Percentiles rank a stretch among this genome's conserved stretches.
phyloP scores from a whole-genome alignment of 2,329 filamentous ascomycete species.

The Zasmidium citrigriseum region DNA sequence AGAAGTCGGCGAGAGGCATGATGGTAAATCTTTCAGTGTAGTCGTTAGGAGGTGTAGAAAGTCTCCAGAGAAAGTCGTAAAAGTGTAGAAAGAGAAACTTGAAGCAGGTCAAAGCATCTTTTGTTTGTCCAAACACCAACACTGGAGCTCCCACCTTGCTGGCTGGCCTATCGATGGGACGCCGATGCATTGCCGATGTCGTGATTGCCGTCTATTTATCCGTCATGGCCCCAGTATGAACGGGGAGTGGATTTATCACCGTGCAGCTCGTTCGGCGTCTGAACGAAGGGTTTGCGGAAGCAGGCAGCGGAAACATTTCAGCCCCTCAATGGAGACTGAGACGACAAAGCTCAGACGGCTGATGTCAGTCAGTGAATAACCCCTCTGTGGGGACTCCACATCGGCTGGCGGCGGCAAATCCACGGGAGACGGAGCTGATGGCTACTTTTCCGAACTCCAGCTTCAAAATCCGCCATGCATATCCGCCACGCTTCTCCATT shows the following conservation, averaged over 20 bases:
- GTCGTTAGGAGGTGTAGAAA: too few species aligned
- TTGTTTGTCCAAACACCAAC: not conserved
- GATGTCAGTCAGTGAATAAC: not conserved
- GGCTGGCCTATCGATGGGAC: conserved; percentile 2
- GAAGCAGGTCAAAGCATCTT: not conserved
- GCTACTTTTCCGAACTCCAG: not conserved
- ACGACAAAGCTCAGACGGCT: not conserved
- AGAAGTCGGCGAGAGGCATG: conserved; percentile 28
- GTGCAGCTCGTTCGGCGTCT: not conserved
- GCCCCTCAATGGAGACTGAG: not conserved
- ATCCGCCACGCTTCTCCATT: too few species aligned
- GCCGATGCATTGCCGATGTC: conserved; percentile 19
- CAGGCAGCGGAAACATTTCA: not conserved
- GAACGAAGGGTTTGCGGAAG: not conserved
- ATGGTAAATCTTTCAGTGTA: not conserved
- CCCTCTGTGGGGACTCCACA: not conserved
- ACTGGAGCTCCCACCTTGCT: conserved; percentile 13
- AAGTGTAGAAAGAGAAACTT: not conserved
- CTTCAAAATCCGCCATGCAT: not conserved
- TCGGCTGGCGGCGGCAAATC: conserved; percentile 1
- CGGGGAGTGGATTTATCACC: too few species aligned
- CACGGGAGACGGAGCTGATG: too few species aligned
- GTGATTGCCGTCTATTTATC: conserved; percentile 6
- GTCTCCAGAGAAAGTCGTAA: not conserved
- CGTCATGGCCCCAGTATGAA: not conserved